Evolutionary conservation across 176 grass and related monocot species (phyloP).

Genomic region (Hordeum vulgare): MorexV3_pseudomolecules_assembly NC_058520.1:26822938-26823437

Average conservation of each 20-base stretch:
- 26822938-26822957: not conserved
- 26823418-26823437: not conserved
- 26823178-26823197: not conserved
- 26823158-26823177: not conserved
- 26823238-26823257: not conserved
- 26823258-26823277: not conserved
- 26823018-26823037: not conserved
- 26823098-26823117: not conserved
- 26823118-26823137: not conserved
- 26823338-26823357: not conserved
- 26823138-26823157: not conserved
- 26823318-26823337: not conserved
- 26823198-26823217: not conserved
- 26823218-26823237: not conserved
- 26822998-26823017: not conserved
- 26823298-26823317: too few relatives aligned
- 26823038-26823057: not conserved
- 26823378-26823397: not conserved
- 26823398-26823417: constrained; percentile 12
- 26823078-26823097: not conserved
- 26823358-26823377: not conserved
- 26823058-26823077: not conserved
- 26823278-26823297: too few relatives aligned
- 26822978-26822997: not conserved
- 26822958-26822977: not conserved